A percentile compares a stretch with the other conserved stretches of the same genome.
These are phyloP conservation scores for Selenicereus undatus DNA, from an alignment of 148 eudicot species.

Conservation along the genomic window DNA sequence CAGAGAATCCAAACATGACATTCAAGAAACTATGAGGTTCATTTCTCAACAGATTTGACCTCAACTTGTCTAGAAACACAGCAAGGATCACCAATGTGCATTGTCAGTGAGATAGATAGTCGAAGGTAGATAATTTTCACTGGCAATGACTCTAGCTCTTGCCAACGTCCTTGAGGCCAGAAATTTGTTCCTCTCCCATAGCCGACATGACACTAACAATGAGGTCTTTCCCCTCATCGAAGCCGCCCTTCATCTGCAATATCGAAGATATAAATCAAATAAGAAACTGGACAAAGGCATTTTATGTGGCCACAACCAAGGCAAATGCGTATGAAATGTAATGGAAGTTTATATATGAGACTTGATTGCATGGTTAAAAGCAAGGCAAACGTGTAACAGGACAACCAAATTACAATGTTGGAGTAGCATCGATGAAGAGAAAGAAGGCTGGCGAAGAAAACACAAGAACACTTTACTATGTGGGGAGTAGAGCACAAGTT, in stretches of 20 bases:
- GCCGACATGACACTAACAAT: constrained; percentile 63
- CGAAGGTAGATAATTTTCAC: neutral
- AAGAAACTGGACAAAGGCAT: neutral
- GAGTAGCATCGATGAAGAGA: too few relatives aligned
- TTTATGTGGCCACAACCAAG: too few relatives aligned
- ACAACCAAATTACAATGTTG: too few relatives aligned
- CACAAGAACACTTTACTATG: too few relatives aligned
- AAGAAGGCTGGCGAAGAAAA: too few relatives aligned
- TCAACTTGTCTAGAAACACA: constrained; percentile 5
- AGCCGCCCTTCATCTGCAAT: constrained; percentile 57
- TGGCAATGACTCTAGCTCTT: constrained; percentile 17
- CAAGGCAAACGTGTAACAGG: too few relatives aligned
- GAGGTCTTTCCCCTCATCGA: constrained; percentile 63
- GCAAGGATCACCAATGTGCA: neutral
- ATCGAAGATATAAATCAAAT: neutral
- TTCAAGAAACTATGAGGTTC: neutral
- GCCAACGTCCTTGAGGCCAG: constrained; percentile 73
- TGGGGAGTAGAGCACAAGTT: too few relatives aligned
- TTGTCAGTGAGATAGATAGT: neutral
- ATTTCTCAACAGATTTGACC: constrained; percentile 1
- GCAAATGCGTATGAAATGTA: too few relatives aligned
- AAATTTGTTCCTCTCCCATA: constrained; percentile 81
- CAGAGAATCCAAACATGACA: constrained; percentile 5
- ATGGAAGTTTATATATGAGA: too few relatives aligned
- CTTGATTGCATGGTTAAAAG: too few relatives aligned